phyloP scores from a whole-genome alignment of 164 flowering plant genomes.

The Liquidambar formosana region DNA sequence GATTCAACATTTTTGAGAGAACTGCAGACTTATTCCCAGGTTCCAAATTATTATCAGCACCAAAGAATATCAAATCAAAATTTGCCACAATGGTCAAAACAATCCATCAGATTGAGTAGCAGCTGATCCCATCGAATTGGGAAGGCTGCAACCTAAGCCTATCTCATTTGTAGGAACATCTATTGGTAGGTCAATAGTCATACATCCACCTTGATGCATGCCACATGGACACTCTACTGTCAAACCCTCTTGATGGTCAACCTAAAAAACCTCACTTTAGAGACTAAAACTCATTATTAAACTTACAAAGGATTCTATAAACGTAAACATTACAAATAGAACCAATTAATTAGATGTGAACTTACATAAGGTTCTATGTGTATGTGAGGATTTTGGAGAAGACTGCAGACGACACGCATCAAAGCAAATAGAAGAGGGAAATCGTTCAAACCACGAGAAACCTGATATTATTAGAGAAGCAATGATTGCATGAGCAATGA shows the following conservation, averaged over 20 bases:
- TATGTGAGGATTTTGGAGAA: conserved; percentile 89
- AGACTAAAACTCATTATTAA: no score
- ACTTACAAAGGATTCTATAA: no score
- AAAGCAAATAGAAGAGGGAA: conserved; percentile 73
- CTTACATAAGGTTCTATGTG: conserved; percentile 98
- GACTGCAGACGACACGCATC: conserved; percentile 89
- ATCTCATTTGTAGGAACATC: background rate
- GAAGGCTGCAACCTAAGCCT: background rate
- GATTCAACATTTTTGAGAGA: no score
- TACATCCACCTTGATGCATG: background rate
- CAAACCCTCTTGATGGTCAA: background rate
- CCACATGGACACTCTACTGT: background rate
- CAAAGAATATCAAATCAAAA: background rate
- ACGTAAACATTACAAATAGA: no score
- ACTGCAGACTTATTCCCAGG: no score
- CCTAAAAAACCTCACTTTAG: no score
- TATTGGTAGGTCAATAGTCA: background rate
- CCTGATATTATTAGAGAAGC: conserved; percentile 41
- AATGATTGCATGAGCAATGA: conserved; percentile 10
- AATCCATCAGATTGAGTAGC: background rate
- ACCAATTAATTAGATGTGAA: conserved; percentile 4
- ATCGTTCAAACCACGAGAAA: conserved; percentile 71
- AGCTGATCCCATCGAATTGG: background rate
- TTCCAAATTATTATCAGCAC: background rate
- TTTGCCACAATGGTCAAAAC: background rate